phyloP scores from a whole-genome alignment of 2,329 filamentous ascomycete species.

The Arthroderma sp. region DNA sequence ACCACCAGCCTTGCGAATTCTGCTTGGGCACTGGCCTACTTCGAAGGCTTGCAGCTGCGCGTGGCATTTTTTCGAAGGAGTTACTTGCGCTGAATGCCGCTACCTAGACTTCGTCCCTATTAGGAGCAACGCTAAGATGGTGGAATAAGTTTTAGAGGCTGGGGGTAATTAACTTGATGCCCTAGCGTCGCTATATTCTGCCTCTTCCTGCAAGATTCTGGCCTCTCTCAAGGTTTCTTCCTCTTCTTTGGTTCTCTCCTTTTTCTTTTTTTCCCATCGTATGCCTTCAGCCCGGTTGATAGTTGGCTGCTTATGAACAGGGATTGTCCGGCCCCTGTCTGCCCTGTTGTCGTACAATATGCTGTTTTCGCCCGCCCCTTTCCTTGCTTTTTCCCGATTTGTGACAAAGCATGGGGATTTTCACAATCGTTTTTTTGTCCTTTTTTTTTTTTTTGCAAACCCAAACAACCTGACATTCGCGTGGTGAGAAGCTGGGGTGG shows the following conservation, averaged over 20 bases:
- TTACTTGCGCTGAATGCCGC: neutral
- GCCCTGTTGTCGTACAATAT: neutral
- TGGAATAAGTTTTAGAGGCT: neutral
- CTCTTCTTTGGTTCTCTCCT: neutral
- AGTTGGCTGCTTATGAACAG: neutral
- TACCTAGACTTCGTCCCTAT: neutral
- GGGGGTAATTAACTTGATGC: neutral
- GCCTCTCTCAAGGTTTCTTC: neutral
- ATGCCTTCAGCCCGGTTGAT: neutral
- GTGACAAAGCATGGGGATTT: neutral
- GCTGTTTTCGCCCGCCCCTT: neutral
- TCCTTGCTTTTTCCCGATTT: neutral
- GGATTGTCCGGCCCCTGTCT: conserved; percentile 2
- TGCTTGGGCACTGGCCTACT: neutral
- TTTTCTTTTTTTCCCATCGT: neutral
- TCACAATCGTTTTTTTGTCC: neutral
- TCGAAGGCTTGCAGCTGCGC: neutral
- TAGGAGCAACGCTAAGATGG: neutral
- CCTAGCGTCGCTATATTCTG: neutral
- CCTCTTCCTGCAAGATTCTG: neutral
- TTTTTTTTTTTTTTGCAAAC: neutral
- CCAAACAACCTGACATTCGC: conserved; percentile 4
- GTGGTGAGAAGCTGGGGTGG: conserved; percentile 3
- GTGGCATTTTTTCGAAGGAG: neutral
- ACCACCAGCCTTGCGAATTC: neutral